phyloP scores from a whole-genome alignment of 192 early-diverging fungal species.

The Chytriomyces sp. region DNA sequence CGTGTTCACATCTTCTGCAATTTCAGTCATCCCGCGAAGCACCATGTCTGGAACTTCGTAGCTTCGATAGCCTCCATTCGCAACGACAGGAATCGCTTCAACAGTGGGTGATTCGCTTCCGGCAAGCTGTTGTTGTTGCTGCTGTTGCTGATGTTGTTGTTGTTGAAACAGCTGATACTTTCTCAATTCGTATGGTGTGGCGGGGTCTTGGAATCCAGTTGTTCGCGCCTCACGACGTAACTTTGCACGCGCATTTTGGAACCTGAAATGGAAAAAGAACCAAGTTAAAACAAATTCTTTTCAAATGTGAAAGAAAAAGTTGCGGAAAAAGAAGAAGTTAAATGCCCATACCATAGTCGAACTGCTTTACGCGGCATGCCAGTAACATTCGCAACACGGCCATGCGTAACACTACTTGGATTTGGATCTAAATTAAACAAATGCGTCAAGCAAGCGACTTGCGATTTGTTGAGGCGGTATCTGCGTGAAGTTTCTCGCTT shows the following conservation, averaged over 20 bases:
- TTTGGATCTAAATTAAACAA: constrained; percentile 18
- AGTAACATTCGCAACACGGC: constrained; percentile 8
- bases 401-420: not conserved
- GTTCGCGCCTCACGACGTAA: constrained; percentile 7
- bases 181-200: constrained; percentile 1
- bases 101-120: not conserved
- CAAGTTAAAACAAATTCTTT: not conserved
- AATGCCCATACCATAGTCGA: constrained; percentile 8
- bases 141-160: no score
- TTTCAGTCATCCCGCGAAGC: not conserved
- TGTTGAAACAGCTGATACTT: constrained; percentile 2
- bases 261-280: constrained; percentile 1
- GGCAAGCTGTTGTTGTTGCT: not conserved
- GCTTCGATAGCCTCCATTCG: not conserved
- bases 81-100: not conserved
- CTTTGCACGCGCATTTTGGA: constrained; percentile 25
- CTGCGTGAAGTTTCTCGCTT: constrained; percentile 8
- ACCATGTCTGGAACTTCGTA: not conserved
- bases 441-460: constrained; percentile 9
- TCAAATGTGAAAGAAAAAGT: not conserved
- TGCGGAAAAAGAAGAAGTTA: not conserved
- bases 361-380: constrained; percentile 26
- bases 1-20: not conserved
- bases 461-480: constrained; percentile 16
- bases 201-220: constrained; percentile 6